A percentile compares a stretch with the other conserved stretches of the same genome.
Conservation (phyloP, 495 filamentous ascomycete genomes). For the Lophiotrema nucula region DNA sequence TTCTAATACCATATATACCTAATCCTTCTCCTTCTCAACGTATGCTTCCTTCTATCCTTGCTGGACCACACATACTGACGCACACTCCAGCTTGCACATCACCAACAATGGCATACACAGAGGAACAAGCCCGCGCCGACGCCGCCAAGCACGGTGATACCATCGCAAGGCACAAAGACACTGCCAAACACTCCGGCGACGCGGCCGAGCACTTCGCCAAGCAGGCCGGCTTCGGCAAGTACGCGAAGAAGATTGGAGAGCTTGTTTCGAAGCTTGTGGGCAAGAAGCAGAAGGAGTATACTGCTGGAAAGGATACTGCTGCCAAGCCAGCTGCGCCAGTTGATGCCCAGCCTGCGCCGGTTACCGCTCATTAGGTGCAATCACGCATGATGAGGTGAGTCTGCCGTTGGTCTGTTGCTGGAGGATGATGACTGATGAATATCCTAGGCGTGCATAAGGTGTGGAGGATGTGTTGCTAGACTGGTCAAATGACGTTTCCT, state of each 20-base stretch:
- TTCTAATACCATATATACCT: conserved; percentile 4
- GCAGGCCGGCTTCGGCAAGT: conserved; percentile 1
- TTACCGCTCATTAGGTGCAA: background rate
- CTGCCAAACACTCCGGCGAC: conserved; percentile 14
- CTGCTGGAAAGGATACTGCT: background rate
- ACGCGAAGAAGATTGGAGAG: conserved; percentile 22
- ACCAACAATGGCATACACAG: conserved; percentile 10
- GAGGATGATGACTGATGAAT: no score
- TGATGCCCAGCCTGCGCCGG: background rate
- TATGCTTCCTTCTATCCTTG: background rate
- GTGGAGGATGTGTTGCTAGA: background rate
- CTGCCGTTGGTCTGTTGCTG: no score
- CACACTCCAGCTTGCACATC: background rate
- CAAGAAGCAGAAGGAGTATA: conserved; percentile 20
- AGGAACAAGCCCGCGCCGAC: no score
- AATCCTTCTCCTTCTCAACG: background rate
- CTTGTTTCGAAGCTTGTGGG: conserved; percentile 20
- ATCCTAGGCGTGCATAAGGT: background rate
- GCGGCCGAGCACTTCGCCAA: conserved; percentile 14
- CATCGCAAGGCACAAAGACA: conserved; percentile 17
- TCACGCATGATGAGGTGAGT: background rate
- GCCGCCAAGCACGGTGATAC: background rate
- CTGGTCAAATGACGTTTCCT: background rate
- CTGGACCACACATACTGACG: background rate
- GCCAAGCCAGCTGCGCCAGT: background rate